Conservation (phyloP, 352 stramenopile genomes). For the Sclerospora graminicola region DNA sequence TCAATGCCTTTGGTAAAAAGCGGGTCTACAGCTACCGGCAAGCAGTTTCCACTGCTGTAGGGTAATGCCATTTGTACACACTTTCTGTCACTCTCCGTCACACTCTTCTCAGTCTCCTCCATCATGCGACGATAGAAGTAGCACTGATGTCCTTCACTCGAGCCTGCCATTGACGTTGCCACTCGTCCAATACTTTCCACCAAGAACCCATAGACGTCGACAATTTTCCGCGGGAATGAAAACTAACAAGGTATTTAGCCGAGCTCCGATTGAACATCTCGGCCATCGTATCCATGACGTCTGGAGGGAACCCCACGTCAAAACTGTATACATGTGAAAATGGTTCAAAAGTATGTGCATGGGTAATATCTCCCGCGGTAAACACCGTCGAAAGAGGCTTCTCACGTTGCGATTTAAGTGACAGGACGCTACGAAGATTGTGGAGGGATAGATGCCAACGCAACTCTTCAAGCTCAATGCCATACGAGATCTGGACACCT, state of each 20-base stretch:
- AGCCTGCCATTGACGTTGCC: slow-evolving; percentile 91
- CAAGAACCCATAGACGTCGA: slow-evolving; percentile 90
- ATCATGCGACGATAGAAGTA: slow-evolving; percentile 90
- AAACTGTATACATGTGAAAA: slow-evolving; percentile 99
- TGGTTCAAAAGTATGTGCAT: slow-evolving; percentile 90
- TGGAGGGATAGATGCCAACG: slow-evolving; percentile 92
- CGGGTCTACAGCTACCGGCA: slow-evolving; percentile 53
- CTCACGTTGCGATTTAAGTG: slow-evolving; percentile 46
- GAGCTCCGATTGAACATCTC: slow-evolving; percentile 89
- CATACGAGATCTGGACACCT: slow-evolving; percentile 92
- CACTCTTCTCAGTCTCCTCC: slow-evolving; percentile 9
- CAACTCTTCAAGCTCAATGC: slow-evolving; percentile 92
- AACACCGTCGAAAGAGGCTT: slow-evolving; percentile 80
- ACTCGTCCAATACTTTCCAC: slow-evolving; percentile 87
- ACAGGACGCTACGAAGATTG: slow-evolving; percentile 87
- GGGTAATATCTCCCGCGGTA: slow-evolving; percentile 89
- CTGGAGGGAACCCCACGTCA: slow-evolving; percentile 95
- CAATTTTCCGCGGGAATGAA: slow-evolving; percentile 88
- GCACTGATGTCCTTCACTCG: slow-evolving; percentile 92
- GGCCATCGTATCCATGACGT: slow-evolving; percentile 89
- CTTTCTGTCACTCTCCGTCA: slow-evolving; percentile 13
- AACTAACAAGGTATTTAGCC: slow-evolving; percentile 92
- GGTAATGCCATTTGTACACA: slow-evolving; percentile 10
- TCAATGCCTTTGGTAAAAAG: slow-evolving; percentile 75
- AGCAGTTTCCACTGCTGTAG: slow-evolving; percentile 9